phyloP scores from a whole-genome alignment of 352 stramenopile genomes.

The Globisporangium rhizosaccharum region DNA sequence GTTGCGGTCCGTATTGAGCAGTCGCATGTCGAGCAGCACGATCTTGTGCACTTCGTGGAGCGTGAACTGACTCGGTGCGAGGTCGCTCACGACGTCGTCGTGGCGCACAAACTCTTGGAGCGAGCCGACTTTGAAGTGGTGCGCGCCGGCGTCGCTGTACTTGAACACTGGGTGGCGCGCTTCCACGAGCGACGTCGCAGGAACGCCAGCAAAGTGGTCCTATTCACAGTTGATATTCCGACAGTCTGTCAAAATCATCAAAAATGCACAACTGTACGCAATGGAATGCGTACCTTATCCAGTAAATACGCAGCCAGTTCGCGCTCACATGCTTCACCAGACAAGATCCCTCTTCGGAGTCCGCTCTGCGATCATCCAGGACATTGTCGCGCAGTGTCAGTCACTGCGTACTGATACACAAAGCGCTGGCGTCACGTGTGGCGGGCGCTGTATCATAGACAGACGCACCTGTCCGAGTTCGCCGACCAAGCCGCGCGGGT shows the following conservation, averaged over 20 bases:
- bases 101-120: conserved; percentile 96
- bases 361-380: conserved; percentile 33
- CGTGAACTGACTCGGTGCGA: conserved; percentile 88
- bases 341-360: conserved; percentile 90
- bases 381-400: too few species aligned
- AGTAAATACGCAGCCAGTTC: conserved; percentile 97
- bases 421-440: too few species aligned
- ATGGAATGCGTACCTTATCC: conserved; percentile 58
- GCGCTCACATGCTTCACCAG: conserved; percentile 94
- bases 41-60: conserved; percentile 97
- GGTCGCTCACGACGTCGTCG: conserved; percentile 93
- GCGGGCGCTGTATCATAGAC: too few species aligned
- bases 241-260: conserved; percentile 9
- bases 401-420: too few species aligned
- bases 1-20: conserved; percentile 98
- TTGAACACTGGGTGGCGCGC: conserved; percentile 75
- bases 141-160: conserved; percentile 38
- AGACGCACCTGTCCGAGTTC: conserved; percentile 52
- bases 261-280: background rate
- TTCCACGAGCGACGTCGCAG: conserved; percentile 75
- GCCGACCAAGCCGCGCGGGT: conserved; percentile 91
- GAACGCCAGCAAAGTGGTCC: conserved; percentile 83
- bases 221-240: background rate
- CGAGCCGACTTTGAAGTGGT: conserved; percentile 93
- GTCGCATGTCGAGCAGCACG: conserved; percentile 96